Evolutionary conservation across 306 rosid species (phyloP).

Genomic region (Lotus japonicus): DNA sequence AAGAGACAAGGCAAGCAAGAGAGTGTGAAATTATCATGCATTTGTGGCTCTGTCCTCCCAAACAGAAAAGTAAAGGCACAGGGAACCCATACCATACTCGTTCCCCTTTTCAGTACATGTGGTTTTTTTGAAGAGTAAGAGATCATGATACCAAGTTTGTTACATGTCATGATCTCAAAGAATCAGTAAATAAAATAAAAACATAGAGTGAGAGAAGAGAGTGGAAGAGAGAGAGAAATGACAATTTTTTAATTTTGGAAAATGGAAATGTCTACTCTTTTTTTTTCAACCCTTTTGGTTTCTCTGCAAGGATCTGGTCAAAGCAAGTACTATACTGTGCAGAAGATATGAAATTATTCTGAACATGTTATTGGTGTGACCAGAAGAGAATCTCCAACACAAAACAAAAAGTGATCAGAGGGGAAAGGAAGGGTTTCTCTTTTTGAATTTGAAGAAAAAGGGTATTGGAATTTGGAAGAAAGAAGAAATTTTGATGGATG

Average conservation of each 20-base stretch:
- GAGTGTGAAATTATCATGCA: conserved; percentile 29
- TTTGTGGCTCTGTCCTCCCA: conserved; percentile 16
- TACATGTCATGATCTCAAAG: conserved; percentile 48
- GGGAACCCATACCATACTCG: conserved; percentile 29
- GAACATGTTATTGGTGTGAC: conserved; percentile 57
- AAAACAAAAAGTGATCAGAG: neutral
- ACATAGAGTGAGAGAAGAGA: neutral
- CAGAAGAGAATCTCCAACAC: conserved; percentile 31
- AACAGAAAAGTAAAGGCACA: conserved; percentile 14
- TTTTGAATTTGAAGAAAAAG: conserved; percentile 12
- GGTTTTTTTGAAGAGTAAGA: conserved; percentile 15
- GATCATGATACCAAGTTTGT: conserved; percentile 43
- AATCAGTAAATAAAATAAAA: conserved; percentile 10
- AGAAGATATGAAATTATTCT: conserved; percentile 27
- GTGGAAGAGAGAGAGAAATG: neutral
- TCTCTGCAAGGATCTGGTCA: conserved; percentile 50
- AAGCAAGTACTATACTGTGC: conserved; percentile 47
- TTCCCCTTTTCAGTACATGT: too few relatives aligned
- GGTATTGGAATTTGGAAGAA: neutral
- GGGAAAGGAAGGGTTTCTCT: neutral
- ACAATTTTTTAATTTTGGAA: neutral
- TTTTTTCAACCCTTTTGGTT: neutral
- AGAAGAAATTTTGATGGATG: neutral
- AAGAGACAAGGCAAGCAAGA: conserved; percentile 7
- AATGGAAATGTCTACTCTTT: neutral